These are phyloP conservation scores for Citrus hindsii DNA, from an alignment of 345 rosid species.

Conservation along the genomic window DNA sequence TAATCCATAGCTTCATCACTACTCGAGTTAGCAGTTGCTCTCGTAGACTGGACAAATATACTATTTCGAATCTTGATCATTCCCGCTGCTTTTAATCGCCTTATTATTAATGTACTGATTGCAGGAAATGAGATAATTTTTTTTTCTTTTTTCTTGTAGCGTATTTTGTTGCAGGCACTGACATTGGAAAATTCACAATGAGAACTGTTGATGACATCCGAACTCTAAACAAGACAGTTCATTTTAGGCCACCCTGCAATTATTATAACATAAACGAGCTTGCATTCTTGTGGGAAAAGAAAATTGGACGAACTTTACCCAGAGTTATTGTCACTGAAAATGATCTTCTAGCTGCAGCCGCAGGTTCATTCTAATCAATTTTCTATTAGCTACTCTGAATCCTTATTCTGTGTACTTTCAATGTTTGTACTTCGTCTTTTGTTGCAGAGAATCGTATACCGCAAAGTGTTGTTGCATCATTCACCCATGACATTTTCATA, in stretches of 20 bases:
- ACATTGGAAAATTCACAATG: conserved; percentile 72
- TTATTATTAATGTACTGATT: too few relatives aligned
- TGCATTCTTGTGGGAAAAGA: conserved; percentile 65
- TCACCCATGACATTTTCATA: conserved; percentile 75
- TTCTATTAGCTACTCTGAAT: too few relatives aligned
- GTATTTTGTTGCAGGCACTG: conserved; percentile 61
- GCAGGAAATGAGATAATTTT: too few relatives aligned
- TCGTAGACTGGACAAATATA: too few relatives aligned
- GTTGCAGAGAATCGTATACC: conserved; percentile 56
- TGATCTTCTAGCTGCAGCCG: conserved; percentile 48
- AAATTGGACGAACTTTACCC: conserved; percentile 52
- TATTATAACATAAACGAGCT: conserved; percentile 61
- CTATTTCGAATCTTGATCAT: too few relatives aligned
- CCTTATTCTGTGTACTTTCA: background rate
- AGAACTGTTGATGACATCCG: conserved; percentile 49
- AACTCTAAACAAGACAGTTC: conserved; percentile 52
- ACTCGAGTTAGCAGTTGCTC: too few relatives aligned
- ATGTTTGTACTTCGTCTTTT: background rate
- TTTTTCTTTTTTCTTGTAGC: conserved; percentile 27
- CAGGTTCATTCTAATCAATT: conserved; percentile 30
- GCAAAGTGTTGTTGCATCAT: conserved; percentile 57
- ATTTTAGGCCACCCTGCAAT: conserved; percentile 56
- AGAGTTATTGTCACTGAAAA: conserved; percentile 47
- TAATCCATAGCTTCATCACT: too few relatives aligned
- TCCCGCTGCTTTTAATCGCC: too few relatives aligned